Evolutionary conservation across 2,329 filamentous ascomycete species (phyloP), one percentile per base, ranked within the genome.

Genomic region (Rhinocladiella similis): DNA sequence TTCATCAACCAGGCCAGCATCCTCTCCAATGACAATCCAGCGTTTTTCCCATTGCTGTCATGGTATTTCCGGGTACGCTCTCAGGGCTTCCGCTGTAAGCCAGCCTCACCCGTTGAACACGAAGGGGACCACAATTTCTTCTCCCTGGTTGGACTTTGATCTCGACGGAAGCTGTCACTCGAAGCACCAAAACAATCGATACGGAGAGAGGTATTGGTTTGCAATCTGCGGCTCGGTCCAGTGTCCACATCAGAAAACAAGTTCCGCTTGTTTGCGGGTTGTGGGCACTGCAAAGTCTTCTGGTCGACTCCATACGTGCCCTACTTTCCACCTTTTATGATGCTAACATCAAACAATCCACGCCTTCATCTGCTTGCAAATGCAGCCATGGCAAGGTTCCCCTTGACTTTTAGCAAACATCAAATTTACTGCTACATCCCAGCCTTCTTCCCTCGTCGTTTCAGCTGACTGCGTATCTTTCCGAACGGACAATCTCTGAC

Each of bases 191-290:
- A 48, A 27, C 25, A 12, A 16, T 29, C 29, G 29, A 33, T 33
- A 4, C 29, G 3, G 29, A 33, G 6, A 33, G 10, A 12, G 29
- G 14, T n/a, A 25, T 47, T 47, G 43, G 43, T 27, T 25, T 47
- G 25, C 22, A 47, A 20, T 47, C 25, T 47, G 6, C 43, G 43
- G 43, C 43, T 25, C 43, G 43, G 18, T 47, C 43, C 43, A 47
- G 29, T 33, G 10, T 12, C 29, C 29, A 33, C 29, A 33, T 33
- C 7, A 33, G 29, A 33, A 33, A 33, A 25, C 4, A 25, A 33
- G 6, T 4, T 33, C 38, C 18, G 38, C 29, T 12, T 3, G 18
- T 41, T 41, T 41, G n/a, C 38, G 38, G 38, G 38, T 18, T 41
- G 10, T 41, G 38, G 38, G 10, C 38, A 19, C 14, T 10, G 38